Evolutionary conservation across 1,139 yeast species (phyloP), one percentile per base, ranked within the genome.

Genomic region (Trichomonascaceae sp.): DNA sequence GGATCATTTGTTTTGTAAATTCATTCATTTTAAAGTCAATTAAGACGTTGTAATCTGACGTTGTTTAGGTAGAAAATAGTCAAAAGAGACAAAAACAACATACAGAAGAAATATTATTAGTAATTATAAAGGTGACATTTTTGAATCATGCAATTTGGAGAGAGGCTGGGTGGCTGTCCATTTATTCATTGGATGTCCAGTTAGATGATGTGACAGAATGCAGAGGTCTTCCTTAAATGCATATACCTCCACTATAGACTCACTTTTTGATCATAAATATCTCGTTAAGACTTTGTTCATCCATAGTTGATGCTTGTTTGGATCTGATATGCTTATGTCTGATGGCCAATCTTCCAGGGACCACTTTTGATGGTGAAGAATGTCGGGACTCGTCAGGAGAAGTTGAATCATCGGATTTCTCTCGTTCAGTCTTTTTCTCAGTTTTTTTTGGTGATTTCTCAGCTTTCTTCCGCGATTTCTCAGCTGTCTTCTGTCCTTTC

Each of bases 241-340:
- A n/a, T n/a, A n/a, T n/a, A n/a, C n/a, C n/a, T n/a, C n/a, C n/a
- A n/a, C n/a, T n/a, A n/a, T n/a, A 36, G n/a, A 18, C 17, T 30
- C 32, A 43, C 8, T 43, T 32, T 41, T 39, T 52, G 45, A 88
- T 82, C 98, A 91, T 91, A 68, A 91, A 87, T 56, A 91, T 91
- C 70, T 91, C 98, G 63, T 88, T 89, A 58, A 91, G 78, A 22
- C 96, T 90, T 67, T 88, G 84, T 13, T 86, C 79, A 67, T 91
- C 97, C 84, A 86, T 81, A 0, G 91, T 90, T 1, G 97, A 90
- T 7, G 96, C 95, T 63, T 93, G 79, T 67, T 91, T 91, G 66
- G 89, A 96, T 60, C 79, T 84, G 55, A 91, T 90, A 84, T 89
- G 90, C 67, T 82, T 83, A 17, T 96, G 84, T 65, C 98, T 79